A percentile compares a stretch with the other conserved stretches of the same genome.
These are phyloP conservation scores for Gracilaria caudata DNA, from an alignment of 23 red algal genomes.

Conservation along the genomic window DNA sequence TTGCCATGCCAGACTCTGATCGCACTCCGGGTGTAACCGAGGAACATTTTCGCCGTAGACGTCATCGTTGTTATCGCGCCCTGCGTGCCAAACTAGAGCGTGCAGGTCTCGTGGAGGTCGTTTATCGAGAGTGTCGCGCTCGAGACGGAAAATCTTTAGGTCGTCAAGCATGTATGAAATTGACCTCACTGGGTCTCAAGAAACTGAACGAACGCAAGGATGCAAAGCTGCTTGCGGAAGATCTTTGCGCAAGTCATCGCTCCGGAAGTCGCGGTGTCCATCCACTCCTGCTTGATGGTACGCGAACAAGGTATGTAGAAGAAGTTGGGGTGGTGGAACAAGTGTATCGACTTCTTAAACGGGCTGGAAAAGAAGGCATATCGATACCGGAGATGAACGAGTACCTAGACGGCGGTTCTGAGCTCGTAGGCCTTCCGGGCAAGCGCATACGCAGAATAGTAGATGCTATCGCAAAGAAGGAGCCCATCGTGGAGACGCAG, in stretches of 20 bases:
- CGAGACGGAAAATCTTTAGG: slow-evolving; percentile 33
- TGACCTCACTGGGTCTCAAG: slow-evolving; percentile 8
- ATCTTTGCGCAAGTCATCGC: background rate
- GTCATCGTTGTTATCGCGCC: slow-evolving; percentile 49
- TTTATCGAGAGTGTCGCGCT: slow-evolving; percentile 30
- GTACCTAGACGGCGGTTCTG: slow-evolving; percentile 37
- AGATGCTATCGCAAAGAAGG: slow-evolving; percentile 12
- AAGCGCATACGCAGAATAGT: slow-evolving; percentile 66
- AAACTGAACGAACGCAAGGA: slow-evolving; percentile 7
- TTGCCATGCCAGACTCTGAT: slow-evolving; percentile 55
- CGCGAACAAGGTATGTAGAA: slow-evolving; percentile 1
- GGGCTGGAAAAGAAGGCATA: slow-evolving; percentile 35
- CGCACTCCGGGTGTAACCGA: background rate
- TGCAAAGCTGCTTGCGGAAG: slow-evolving; percentile 6
- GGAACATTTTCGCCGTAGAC: slow-evolving; percentile 37
- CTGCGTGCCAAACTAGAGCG: slow-evolving; percentile 17
- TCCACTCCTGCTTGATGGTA: slow-evolving; percentile 15
- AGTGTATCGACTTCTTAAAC: slow-evolving; percentile 35
- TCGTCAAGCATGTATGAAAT: slow-evolving; percentile 23
- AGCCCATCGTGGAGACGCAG: slow-evolving; percentile 28
- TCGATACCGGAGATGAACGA: slow-evolving; percentile 44
- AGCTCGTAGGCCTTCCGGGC: background rate
- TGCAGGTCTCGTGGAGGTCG: slow-evolving; percentile 12
- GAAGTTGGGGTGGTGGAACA: slow-evolving; percentile 63
- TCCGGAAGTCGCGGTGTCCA: background rate